These are phyloP conservation scores for Clitocybe nebularis DNA, from an alignment of 1,284 basidiomycete genomes.

Conservation along the genomic window DNA sequence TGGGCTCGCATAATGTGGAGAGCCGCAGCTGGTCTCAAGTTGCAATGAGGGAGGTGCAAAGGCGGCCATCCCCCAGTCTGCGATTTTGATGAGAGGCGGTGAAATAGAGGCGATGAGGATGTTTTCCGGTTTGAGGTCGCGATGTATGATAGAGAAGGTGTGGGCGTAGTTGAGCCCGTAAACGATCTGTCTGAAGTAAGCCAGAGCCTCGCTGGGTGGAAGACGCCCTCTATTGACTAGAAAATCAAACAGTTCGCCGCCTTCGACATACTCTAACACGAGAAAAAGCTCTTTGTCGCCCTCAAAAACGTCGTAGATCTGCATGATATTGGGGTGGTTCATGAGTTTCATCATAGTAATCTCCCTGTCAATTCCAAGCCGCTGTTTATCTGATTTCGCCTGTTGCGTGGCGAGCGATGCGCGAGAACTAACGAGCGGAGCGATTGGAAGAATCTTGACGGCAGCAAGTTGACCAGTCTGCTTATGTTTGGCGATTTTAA, in stretches of 20 bases:
- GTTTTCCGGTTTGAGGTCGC: constrained; percentile 98
- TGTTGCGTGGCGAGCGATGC: constrained; percentile 70
- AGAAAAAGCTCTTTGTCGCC: constrained; percentile 90
- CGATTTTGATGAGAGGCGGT: constrained; percentile 91
- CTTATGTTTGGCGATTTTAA: constrained; percentile 91
- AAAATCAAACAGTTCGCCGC: constrained; percentile 98
- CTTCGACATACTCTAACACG: constrained; percentile 95
- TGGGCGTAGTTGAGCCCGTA: constrained; percentile 97
- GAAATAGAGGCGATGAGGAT: constrained; percentile 83
- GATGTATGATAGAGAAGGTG: constrained; percentile 97
- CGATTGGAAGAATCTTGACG: constrained; percentile 95
- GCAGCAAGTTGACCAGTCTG: constrained; percentile 92
- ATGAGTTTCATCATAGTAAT: constrained; percentile 99
- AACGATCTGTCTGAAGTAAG: constrained; percentile 97
- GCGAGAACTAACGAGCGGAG: constrained; percentile 76
- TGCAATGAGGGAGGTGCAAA: constrained; percentile 78
- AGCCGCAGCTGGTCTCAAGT: constrained; percentile 95
- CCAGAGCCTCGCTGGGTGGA: constrained; percentile 78
- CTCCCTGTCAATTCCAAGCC: constrained; percentile 92
- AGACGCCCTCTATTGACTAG: constrained; percentile 88
- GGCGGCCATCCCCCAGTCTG: constrained; percentile 99
- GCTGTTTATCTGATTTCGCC: constrained; percentile 82
- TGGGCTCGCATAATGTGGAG: constrained; percentile 96
- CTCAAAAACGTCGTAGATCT: constrained; percentile 97
- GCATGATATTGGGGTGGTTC: constrained; percentile 96